A percentile compares a stretch with the other conserved stretches of the same genome.
Evolutionary conservation across 768 basidiomycete species (phyloP).

Genomic region (Auricularia sp.): DNA sequence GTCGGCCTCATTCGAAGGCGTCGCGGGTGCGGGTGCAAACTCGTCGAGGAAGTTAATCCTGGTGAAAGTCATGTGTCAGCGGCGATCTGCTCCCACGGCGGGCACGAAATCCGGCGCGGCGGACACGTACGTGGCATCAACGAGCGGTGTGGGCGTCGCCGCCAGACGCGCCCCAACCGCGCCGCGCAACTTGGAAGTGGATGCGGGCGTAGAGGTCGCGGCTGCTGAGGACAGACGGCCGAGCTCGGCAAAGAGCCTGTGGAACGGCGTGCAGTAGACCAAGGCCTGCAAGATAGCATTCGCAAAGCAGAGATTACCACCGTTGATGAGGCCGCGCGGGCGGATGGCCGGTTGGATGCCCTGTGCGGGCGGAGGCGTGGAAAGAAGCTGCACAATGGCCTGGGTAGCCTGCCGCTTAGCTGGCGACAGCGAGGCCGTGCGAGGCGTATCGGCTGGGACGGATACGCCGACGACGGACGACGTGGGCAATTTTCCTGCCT

Average conservation of each 20-base stretch:
- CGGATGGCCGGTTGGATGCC: conserved; percentile 30
- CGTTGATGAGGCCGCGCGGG: conserved; percentile 82
- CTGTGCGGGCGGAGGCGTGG: conserved; percentile 10
- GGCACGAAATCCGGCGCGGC: too few species aligned
- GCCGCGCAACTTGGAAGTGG: not conserved
- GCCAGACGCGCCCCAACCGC: conserved; percentile 36
- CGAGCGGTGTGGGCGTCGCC: conserved; percentile 16
- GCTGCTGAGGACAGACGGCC: conserved; percentile 36
- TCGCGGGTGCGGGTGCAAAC: conserved; percentile 32
- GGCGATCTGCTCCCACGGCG: not conserved
- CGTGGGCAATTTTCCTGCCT: conserved; percentile 38
- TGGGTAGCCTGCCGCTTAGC: conserved; percentile 41
- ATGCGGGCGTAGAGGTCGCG: conserved; percentile 9
- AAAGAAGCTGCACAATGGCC: conserved; percentile 38
- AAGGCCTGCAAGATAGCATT: conserved; percentile 89
- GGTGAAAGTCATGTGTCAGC: not conserved
- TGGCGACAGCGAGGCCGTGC: conserved; percentile 20
- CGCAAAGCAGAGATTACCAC: conserved; percentile 96
- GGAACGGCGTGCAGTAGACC: conserved; percentile 83
- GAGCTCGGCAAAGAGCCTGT: conserved; percentile 62
- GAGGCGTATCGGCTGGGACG: conserved; percentile 38
- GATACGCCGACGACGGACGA: conserved; percentile 69
- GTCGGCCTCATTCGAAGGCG: conserved; percentile 28
- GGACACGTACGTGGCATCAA: conserved; percentile 34
- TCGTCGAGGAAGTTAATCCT: conserved; percentile 69